These are phyloP conservation scores for Leucaena leucocephala DNA, from an alignment of 306 rosid species.

Conservation along the genomic window DNA sequence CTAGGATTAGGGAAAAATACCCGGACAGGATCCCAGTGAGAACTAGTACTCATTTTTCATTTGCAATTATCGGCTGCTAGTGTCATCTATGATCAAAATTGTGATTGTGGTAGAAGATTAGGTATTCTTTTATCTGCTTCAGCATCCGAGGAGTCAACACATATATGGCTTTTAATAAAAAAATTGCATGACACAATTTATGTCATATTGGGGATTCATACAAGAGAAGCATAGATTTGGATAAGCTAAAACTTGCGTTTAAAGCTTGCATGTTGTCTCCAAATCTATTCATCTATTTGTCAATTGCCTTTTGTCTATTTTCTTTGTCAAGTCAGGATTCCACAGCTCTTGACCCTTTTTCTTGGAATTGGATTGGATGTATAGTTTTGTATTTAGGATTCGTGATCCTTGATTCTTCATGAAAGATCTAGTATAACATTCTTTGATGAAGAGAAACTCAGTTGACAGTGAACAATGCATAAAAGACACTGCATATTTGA, in stretches of 20 bases:
- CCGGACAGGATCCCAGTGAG: slow-evolving; percentile 94
- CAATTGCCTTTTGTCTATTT: slow-evolving; percentile 15
- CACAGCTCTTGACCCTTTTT: neutral
- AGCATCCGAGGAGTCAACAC: neutral
- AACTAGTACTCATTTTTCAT: slow-evolving; percentile 10
- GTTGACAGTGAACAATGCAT: neutral
- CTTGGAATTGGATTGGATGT: neutral
- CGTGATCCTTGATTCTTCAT: slow-evolving; percentile 23
- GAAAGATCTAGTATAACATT: neutral
- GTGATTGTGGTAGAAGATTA: neutral
- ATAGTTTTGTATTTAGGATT: neutral
- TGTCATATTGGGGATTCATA: neutral
- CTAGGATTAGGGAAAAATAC: slow-evolving; percentile 90
- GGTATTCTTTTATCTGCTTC: slow-evolving; percentile 18
- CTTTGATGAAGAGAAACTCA: neutral
- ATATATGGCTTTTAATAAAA: neutral
- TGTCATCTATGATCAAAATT: slow-evolving; percentile 26
- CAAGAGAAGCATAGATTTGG: neutral
- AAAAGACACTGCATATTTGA: neutral
- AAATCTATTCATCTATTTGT: neutral
- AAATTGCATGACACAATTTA: neutral
- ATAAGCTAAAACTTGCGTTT: neutral
- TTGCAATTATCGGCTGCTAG: slow-evolving; percentile 5
- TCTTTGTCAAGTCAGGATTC: slow-evolving; percentile 21
- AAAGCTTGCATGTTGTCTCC: neutral